Evolutionary conservation across 805 yeast genomes (phyloP).

Genomic region (Spathaspora girioi): DNA sequence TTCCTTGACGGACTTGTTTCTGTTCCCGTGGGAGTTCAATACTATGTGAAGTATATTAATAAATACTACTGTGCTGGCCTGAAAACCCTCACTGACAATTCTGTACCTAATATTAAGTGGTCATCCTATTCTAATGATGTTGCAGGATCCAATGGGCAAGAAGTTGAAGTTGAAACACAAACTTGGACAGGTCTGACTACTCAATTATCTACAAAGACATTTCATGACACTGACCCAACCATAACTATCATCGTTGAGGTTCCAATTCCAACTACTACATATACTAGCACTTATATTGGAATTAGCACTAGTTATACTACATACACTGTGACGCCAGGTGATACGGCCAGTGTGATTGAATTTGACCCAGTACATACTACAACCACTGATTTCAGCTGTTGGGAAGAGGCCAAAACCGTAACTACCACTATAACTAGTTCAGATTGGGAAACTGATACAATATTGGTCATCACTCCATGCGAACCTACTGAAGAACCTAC

Average conservation of each 20-base stretch:
- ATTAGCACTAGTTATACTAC: conserved; percentile 10
- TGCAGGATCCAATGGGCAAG: conserved; percentile 13
- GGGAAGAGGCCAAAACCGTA: neutral
- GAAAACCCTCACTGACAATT: conserved; percentile 5
- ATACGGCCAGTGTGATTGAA: conserved; percentile 14
- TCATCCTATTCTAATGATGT: neutral
- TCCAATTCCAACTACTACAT: neutral
- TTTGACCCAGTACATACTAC: conserved; percentile 5
- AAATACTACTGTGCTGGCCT: conserved; percentile 9
- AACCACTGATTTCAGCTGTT: neutral
- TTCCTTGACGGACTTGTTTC: conserved; percentile 8
- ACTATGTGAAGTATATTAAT: conserved; percentile 6
- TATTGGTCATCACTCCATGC: neutral
- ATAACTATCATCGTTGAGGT: neutral
- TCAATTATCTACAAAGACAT: conserved; percentile 15
- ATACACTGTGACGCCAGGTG: conserved; percentile 14
- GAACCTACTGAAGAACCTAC: neutral
- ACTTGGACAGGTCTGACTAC: conserved; percentile 19
- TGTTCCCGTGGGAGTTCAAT: conserved; percentile 2
- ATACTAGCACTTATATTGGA: neutral
- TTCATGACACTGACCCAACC: conserved; percentile 9
- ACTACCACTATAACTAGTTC: neutral
- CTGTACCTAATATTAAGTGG: conserved; percentile 11
- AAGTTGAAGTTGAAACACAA: conserved; percentile 11
- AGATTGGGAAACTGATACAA: neutral